Evolutionary conservation across 345 rosid genomes (phyloP), one percentile per base, ranked within the genome.

Genomic region (Linum trigynum): DNA sequence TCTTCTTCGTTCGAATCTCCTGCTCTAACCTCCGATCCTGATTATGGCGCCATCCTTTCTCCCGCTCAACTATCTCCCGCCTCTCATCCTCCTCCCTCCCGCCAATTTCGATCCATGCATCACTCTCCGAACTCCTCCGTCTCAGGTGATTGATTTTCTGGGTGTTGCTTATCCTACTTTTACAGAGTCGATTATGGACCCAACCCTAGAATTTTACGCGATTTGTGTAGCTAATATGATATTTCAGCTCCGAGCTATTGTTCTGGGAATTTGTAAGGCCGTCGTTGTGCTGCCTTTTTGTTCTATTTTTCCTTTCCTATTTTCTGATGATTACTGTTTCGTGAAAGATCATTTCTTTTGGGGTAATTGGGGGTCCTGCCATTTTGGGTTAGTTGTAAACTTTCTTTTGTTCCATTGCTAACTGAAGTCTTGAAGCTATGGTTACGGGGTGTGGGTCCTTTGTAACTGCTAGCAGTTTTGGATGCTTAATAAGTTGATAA

Each of bases 21-120:
- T 14, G 59, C 75, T 77, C 76, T 59, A 61, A 82, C 81, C 85
- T 88, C 91, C 79, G 81, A 69, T 35, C 56, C 81, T 73, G 73
- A 78, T 70, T 83, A 92, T 92, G 97, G 88, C 82, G 40, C 61
- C 74, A 66, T 14, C 76, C 71, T 62, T 53, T 36, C 43, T 50
- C 16, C 67, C 71, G 17, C 66, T 53, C n/a, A 12, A 2, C 64
- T 72, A 62, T 68, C 71, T 48, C 77, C 65, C 16, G 32, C 32
- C 71, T 35, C 66, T 53, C n/a, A 12, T 10, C 64, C 74, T 64
- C 70, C 71, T 48, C 77, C 65, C 16, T 62, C 66, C 38, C 69
- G 62, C 38, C 71, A 17, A 70, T 50, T 75, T 77, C 71, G 40
- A 70, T 71, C 71, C 38, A 17, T 65, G 60, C 64, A 38, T 39